Conservation (phyloP, 768 basidiomycete species). For the Pisolithus microcarpus region DNA sequence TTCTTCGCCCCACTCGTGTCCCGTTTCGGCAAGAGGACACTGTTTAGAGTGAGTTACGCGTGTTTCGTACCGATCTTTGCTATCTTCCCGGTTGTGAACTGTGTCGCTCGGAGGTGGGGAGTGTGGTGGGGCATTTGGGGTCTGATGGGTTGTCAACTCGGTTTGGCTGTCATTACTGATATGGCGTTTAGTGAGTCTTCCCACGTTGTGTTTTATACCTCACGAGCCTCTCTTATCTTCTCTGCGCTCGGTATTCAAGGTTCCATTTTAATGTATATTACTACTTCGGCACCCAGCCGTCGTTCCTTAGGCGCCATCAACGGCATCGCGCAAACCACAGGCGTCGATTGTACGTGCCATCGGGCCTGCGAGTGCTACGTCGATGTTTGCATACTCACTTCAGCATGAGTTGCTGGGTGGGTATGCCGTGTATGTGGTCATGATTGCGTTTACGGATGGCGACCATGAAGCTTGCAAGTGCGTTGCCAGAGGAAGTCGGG, state of each 20-base stretch:
- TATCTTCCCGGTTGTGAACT: constrained; percentile 25
- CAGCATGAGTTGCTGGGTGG: constrained; percentile 21
- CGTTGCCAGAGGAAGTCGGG: background rate
- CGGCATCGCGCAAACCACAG: constrained; percentile 35
- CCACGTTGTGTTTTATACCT: too few relatives aligned
- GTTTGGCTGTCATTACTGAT: background rate
- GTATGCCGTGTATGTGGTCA: constrained; percentile 17
- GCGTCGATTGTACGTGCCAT: constrained; percentile 26
- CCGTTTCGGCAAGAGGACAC: constrained; percentile 22
- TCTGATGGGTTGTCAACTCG: background rate
- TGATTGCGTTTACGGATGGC: background rate
- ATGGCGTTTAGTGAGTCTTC: background rate
- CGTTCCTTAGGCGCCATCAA: constrained; percentile 68
- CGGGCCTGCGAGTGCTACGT: constrained; percentile 21
- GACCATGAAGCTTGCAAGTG: background rate
- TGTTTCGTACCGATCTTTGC: constrained; percentile 12
- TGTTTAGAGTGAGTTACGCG: constrained; percentile 12
- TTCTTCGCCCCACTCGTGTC: constrained; percentile 32
- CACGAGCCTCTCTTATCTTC: background rate
- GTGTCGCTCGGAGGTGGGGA: background rate
- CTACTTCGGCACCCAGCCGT: constrained; percentile 58
- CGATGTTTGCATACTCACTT: constrained; percentile 21
- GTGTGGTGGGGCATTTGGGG: background rate
- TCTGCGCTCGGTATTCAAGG: constrained; percentile 29
- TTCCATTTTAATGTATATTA: constrained; percentile 63